Evolutionary conservation across 306 rosid genomes (phyloP).

Genomic region (Ceratonia siliqua): DNA sequence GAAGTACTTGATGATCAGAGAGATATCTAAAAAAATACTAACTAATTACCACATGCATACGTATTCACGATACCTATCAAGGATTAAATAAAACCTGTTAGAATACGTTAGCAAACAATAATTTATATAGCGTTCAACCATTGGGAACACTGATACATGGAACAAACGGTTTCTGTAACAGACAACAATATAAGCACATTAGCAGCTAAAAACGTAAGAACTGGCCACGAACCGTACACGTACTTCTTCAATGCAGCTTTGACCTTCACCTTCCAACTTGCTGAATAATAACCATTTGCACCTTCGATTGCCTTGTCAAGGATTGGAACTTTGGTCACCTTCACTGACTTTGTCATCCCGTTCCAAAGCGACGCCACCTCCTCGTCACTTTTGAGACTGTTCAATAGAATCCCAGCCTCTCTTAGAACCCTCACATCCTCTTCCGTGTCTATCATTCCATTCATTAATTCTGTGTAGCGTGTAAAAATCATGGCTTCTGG

Average conservation of each 20-base stretch:
- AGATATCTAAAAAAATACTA: too few species aligned
- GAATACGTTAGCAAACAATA: background rate
- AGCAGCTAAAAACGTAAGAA: conserved; percentile 4
- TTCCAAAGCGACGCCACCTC: conserved; percentile 21
- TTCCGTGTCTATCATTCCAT: conserved; percentile 8
- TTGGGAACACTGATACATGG: background rate
- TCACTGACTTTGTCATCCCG: conserved; percentile 3
- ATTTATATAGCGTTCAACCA: background rate
- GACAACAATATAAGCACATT: background rate
- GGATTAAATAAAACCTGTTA: too few species aligned
- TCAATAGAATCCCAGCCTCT: background rate
- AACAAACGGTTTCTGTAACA: background rate
- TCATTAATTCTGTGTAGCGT: conserved; percentile 16
- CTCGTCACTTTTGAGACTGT: background rate
- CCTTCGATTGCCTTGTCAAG: conserved; percentile 8
- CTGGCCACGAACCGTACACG: background rate
- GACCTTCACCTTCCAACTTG: conserved; percentile 15
- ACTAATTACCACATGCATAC: too few species aligned
- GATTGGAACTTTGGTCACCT: conserved; percentile 6
- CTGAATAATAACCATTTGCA: background rate
- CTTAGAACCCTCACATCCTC: conserved; percentile 25
- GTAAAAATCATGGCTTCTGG: background rate
- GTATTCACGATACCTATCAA: too few species aligned
- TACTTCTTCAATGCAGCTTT: background rate
- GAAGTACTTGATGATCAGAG: too few species aligned